phyloP scores from a whole-genome alignment of 345 rosid species.

The Corchorus capsularis region DNA sequence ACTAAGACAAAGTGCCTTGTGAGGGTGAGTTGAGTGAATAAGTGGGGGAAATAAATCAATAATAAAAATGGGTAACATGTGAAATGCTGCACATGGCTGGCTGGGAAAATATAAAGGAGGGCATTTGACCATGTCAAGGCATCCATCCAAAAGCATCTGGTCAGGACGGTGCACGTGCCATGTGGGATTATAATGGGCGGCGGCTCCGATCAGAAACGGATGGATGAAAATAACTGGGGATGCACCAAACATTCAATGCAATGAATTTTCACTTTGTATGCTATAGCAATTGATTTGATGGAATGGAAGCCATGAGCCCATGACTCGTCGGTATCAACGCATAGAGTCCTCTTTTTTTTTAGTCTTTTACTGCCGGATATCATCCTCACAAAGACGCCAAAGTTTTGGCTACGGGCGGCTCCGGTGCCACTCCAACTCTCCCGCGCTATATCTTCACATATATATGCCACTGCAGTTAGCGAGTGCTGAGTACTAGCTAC shows the following conservation, averaged over 20 bases:
- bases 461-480: too few species aligned
- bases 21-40: too few species aligned
- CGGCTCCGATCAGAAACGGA: neutral
- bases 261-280: neutral
- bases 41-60: too few species aligned
- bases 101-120: neutral
- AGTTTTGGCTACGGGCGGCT: neutral
- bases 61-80: neutral
- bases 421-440: neutral
- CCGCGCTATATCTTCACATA: neutral
- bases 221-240: neutral
- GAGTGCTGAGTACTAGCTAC: neutral
- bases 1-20: too few species aligned
- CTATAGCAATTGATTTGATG: too few species aligned
- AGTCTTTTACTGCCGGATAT: neutral
- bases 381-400: neutral
- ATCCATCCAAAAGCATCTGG: neutral
- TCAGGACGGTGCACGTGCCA: slow-evolving; percentile 11
- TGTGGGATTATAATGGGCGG: slow-evolving; percentile 11
- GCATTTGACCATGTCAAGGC: neutral
- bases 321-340: neutral
- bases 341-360: too few species aligned
- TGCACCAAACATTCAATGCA: neutral
- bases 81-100: neutral
- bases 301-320: neutral